Conservation (phyloP, 2,329 filamentous ascomycete species). For the Epichloe brachyelytri region DNA sequence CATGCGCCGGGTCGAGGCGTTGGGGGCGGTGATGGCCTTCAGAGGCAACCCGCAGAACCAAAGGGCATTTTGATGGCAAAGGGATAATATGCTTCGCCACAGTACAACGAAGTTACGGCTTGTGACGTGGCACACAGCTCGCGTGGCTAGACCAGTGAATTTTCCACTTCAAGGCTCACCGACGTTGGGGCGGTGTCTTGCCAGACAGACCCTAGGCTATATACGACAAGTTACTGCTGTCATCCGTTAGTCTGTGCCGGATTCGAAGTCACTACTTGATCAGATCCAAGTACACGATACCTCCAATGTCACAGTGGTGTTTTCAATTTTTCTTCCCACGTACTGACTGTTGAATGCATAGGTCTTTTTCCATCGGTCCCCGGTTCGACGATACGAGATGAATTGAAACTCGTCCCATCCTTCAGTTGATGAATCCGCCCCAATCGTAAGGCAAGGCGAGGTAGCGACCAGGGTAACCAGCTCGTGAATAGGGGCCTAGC, state of each 20-base stretch:
- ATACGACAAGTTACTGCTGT: slow-evolving; percentile 5
- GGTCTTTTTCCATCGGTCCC: not conserved
- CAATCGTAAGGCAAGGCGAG: not conserved
- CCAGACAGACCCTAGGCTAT: not conserved
- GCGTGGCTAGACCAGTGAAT: slow-evolving; percentile 17
- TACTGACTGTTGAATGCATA: not conserved
- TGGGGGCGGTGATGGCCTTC: slow-evolving; percentile 8
- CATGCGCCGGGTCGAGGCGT: slow-evolving; percentile 6
- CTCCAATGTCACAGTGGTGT: not conserved
- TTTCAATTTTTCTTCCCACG: not conserved
- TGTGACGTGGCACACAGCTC: slow-evolving; percentile 31
- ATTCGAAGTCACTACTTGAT: slow-evolving; percentile 15
- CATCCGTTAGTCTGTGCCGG: slow-evolving; percentile 6
- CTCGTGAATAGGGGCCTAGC: not conserved
- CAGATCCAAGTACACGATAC: slow-evolving; percentile 18
- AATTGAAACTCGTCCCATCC: not conserved
- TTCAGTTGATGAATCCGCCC: not conserved
- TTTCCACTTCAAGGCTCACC: slow-evolving; percentile 9
- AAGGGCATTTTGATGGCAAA: slow-evolving; percentile 3
- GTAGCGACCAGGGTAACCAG: not conserved
- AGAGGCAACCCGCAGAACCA: slow-evolving; percentile 8
- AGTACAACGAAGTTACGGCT: slow-evolving; percentile 10
- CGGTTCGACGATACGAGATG: not conserved
- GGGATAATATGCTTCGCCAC: slow-evolving; percentile 25
- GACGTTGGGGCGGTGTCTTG: slow-evolving; percentile 9